Evolutionary conservation across 2,329 filamentous ascomycete genomes (phyloP).

Genomic region (Ophiostoma tasmaniense): DNA sequence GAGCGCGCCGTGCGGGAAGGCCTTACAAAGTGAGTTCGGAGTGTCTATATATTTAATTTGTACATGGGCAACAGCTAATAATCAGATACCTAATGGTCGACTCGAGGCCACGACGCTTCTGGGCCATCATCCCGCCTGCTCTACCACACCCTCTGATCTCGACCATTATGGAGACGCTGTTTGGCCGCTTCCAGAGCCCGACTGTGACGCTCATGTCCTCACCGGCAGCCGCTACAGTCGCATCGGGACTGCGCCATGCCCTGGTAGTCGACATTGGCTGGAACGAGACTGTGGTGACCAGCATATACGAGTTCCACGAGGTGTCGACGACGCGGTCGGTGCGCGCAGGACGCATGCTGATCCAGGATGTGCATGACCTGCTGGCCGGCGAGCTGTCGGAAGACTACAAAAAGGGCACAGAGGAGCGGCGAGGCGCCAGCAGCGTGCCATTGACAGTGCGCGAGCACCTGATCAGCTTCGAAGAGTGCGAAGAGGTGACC

Average conservation of each 20-base stretch:
- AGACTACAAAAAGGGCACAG: constrained; percentile 21
- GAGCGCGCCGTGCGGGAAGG: constrained; percentile 74
- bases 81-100: constrained; percentile 58
- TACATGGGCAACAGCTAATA: background rate
- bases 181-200: constrained; percentile 70
- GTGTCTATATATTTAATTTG: constrained; percentile 26
- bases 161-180: constrained; percentile 66
- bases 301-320: constrained; percentile 84
- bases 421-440: constrained; percentile 15
- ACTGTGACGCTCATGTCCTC: constrained; percentile 72
- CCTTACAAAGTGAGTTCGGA: constrained; percentile 52
- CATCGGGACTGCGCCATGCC: constrained; percentile 76
- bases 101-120: constrained; percentile 64
- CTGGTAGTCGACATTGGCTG: constrained; percentile 87
- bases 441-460: background rate
- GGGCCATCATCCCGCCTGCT: constrained; percentile 54
- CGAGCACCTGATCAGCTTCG: constrained; percentile 48
- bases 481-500: constrained; percentile 73
- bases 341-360: constrained; percentile 64
- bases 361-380: constrained; percentile 59
- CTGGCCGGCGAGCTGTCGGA: constrained; percentile 36
- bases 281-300: constrained; percentile 79
- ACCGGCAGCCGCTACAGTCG: constrained; percentile 64
- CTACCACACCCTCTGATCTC: constrained; percentile 29
- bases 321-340: constrained; percentile 61